These are phyloP conservation scores for Fusarium austroafricanum DNA, from an alignment of 2,329 filamentous ascomycete species.

Conservation along the genomic window DNA sequence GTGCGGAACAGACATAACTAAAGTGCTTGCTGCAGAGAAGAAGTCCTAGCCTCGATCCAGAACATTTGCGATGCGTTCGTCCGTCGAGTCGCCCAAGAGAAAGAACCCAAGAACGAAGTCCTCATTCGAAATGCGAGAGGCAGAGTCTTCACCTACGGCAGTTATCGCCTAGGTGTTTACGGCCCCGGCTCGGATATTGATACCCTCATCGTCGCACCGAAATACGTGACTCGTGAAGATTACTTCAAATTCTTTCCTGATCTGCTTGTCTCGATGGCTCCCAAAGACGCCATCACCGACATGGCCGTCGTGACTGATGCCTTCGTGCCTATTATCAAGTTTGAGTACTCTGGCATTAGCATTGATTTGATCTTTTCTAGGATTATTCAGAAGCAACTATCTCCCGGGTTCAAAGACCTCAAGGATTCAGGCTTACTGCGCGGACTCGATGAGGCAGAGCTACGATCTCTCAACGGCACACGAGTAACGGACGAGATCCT, in stretches of 20 bases:
- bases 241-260: constrained; percentile 93
- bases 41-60: constrained; percentile 81
- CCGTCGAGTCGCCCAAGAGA: constrained; percentile 78
- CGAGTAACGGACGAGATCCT: constrained; percentile 95
- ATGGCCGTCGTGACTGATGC: constrained; percentile 88
- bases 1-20: no score
- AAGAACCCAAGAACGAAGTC: constrained; percentile 76
- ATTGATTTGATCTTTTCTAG: constrained; percentile 94
- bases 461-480: constrained; percentile 92
- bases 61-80: constrained; percentile 88
- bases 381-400: constrained; percentile 77
- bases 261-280: constrained; percentile 79
- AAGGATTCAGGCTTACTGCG: constrained; percentile 87
- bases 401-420: constrained; percentile 73
- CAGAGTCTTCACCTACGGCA: constrained; percentile 95
- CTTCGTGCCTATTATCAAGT: constrained; percentile 97
- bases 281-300: constrained; percentile 83
- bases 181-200: constrained; percentile 98
- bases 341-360: constrained; percentile 89
- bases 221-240: constrained; percentile 87
- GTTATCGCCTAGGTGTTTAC: constrained; percentile 93
- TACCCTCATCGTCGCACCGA: constrained; percentile 90
- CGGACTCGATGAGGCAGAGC: constrained; percentile 86
- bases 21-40: constrained; percentile 42
- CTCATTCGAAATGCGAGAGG: constrained; percentile 87